A percentile compares a stretch with the other conserved stretches of the same genome.
Conservation (phyloP, 2,329 filamentous ascomycete genomes). For the Cytospora leucostoma region DNA sequence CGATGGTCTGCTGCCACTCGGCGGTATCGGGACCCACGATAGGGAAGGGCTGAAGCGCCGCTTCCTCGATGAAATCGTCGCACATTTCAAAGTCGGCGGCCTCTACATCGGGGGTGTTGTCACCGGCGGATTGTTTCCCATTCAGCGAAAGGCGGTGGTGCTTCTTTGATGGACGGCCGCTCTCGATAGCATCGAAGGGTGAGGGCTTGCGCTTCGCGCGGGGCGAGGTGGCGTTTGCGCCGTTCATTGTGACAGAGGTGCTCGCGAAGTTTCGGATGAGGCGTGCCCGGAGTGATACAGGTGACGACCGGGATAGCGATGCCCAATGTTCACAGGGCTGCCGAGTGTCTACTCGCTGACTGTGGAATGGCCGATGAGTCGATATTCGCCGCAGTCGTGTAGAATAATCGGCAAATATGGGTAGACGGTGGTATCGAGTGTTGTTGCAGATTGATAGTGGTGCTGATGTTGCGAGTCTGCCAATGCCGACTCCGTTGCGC, state of each 20-base stretch:
- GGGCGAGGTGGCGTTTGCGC: conserved; percentile 27
- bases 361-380: neutral
- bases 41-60: conserved; percentile 30
- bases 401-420: neutral
- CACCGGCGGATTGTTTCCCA: conserved; percentile 31
- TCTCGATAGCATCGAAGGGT: conserved; percentile 26
- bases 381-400: neutral
- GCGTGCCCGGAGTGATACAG: conserved; percentile 6
- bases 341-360: neutral
- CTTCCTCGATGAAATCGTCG: conserved; percentile 24
- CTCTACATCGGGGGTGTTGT: conserved; percentile 31
- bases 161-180: conserved; percentile 34
- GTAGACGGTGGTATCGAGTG: conserved; percentile 12
- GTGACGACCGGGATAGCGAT: conserved; percentile 5
- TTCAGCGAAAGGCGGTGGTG: conserved; percentile 30
- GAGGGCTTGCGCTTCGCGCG: conserved; percentile 34
- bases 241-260: conserved; percentile 30
- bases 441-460: conserved; percentile 6
- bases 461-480: conserved; percentile 9
- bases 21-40: conserved; percentile 61
- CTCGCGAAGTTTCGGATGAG: conserved; percentile 16
- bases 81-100: conserved; percentile 27
- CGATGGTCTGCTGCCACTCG: conserved; percentile 95
- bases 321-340: neutral
- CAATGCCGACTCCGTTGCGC: conserved; percentile 23